These are phyloP conservation scores for Agastache rugosa DNA, from an alignment of 257 asterid genomes.

Conservation along the genomic window DNA sequence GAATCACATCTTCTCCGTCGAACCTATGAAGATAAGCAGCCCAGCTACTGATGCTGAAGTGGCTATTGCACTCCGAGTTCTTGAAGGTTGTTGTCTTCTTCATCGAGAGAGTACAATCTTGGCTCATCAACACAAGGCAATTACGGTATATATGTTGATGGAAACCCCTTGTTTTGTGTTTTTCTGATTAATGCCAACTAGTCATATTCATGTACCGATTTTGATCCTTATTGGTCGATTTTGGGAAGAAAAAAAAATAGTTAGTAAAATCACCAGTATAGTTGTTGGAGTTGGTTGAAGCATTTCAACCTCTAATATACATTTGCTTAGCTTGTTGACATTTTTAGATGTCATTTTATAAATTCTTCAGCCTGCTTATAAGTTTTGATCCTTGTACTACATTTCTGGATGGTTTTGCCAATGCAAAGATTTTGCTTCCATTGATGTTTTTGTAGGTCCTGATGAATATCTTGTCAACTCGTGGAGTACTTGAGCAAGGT, in stretches of 20 bases:
- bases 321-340: slow-evolving; percentile 23
- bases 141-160: slow-evolving; percentile 50
- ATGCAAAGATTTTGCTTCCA: slow-evolving; percentile 28
- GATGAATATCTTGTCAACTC: slow-evolving; percentile 81
- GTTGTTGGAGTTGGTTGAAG: slow-evolving; percentile 7
- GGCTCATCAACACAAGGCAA: slow-evolving; percentile 86
- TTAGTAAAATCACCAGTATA: background rate
- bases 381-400: slow-evolving; percentile 23
- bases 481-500: slow-evolving; percentile 92
- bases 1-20: slow-evolving; percentile 78
- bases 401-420: slow-evolving; percentile 25
- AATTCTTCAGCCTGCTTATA: slow-evolving; percentile 12
- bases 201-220: background rate
- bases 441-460: slow-evolving; percentile 60
- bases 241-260: background rate
- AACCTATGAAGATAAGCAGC: slow-evolving; percentile 73
- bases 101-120: slow-evolving; percentile 74
- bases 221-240: background rate
- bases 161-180: slow-evolving; percentile 7
- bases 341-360: slow-evolving; percentile 10
- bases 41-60: slow-evolving; percentile 93
- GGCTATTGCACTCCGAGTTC: slow-evolving; percentile 89
- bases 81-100: slow-evolving; percentile 94
- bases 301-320: background rate
- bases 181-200: slow-evolving; percentile 1